Base-by-base conservation (phyloP, 495 filamentous ascomycete species). In the Xylaria cubensis region DNA sequence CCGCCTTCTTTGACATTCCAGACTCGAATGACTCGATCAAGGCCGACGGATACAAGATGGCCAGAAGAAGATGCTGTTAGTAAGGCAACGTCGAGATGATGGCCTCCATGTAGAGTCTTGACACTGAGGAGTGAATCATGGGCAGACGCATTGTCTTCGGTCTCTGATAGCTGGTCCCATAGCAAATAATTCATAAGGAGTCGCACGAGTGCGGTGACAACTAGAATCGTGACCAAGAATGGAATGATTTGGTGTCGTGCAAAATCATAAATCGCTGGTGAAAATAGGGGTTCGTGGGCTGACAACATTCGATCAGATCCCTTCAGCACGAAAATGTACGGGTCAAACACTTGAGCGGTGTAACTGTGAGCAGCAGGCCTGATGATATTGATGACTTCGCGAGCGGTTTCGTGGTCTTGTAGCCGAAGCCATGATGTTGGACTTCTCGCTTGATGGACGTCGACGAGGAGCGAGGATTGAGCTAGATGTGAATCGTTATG, bases 361-460 rank as follows among this genome's bases (percentile, higher is more conserved):
- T 92, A 89, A 79, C 88, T 89, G 75, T 90, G 82, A 1, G 88
- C 88, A 67, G 86, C 80, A 2, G 91, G 92, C 68, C 90, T 93
- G 73, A 92, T 84, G 10, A 91, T 83, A 32, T 85, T 83, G 76
- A 94, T 91, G 17, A 93, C 83, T 73, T 94, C 92, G 64, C 86
- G 86, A 9, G 90, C 91, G 0, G 92, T 93, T 71, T 92, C 87
- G 74, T 92, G 89, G 70, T 93, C 92, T 80, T 94, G 92, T 72
- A 92, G 84, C 21, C 86, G 83, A 44, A 94, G 82, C 92, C 92
- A 94, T 32, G 90, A 88, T 10, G 86, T 88, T 8, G 91, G 91
- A 46, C 89, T 90, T 51, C 91, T 82, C 10, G 90, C 90, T 74
- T 92, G 90, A 72, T 93, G 88, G 68, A 93, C 86, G 55, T 86